Conservation (phyloP, 768 basidiomycete genomes). For the Calocera viscosa region DNA sequence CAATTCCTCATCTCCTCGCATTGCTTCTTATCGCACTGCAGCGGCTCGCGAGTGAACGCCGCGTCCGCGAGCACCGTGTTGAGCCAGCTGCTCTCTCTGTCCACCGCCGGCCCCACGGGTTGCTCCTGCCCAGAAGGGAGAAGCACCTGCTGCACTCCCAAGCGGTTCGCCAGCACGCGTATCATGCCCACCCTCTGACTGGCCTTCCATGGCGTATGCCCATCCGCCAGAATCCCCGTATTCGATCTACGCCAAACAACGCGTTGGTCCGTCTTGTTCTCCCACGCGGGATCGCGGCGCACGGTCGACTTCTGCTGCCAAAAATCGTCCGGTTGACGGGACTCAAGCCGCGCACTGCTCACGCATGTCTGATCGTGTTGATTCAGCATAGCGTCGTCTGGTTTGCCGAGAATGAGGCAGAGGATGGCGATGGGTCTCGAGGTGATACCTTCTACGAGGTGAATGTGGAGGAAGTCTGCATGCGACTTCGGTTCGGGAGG, state of each 20-base stretch:
- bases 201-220: constrained; percentile 19
- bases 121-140: neutral
- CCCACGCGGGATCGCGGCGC: constrained; percentile 30
- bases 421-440: constrained; percentile 18
- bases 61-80: constrained; percentile 23
- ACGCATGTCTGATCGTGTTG: constrained; percentile 60
- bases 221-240: constrained; percentile 25
- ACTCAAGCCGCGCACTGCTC: constrained; percentile 53
- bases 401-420: constrained; percentile 63
- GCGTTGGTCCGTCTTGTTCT: constrained; percentile 28
- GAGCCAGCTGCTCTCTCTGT: constrained; percentile 6
- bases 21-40: constrained; percentile 21
- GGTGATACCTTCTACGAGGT: constrained; percentile 63
- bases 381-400: constrained; percentile 87
- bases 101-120: neutral
- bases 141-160: neutral
- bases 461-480: constrained; percentile 69
- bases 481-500: constrained; percentile 68
- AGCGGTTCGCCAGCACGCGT: neutral
- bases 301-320: constrained; percentile 64
- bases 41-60: constrained; percentile 23
- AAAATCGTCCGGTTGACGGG: constrained; percentile 58
- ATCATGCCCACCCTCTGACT: constrained; percentile 22
- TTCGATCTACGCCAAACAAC: constrained; percentile 34
- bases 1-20: constrained; percentile 19